A percentile compares a stretch with the other conserved stretches of the same genome.
Conservation (phyloP, 495 filamentous ascomycete genomes). For the Penicillium paradoxum region DNA sequence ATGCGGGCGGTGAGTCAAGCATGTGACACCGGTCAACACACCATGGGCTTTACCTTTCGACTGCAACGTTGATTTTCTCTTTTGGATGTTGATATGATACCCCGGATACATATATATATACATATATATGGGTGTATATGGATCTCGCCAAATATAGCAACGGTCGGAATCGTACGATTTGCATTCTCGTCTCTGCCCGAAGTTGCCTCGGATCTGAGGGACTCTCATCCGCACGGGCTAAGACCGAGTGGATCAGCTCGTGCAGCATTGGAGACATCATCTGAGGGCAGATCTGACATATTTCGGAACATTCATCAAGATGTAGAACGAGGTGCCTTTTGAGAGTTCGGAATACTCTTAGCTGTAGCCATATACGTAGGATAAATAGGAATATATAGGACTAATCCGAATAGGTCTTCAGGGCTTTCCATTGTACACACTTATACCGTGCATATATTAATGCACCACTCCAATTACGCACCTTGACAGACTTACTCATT, state of each 20-base stretch:
- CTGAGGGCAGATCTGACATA: background rate
- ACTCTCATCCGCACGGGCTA: background rate
- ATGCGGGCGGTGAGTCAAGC: slow-evolving; percentile 10
- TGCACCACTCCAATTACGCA: background rate
- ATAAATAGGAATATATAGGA: background rate
- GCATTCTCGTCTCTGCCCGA: background rate
- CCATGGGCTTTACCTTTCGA: background rate
- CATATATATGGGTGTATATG: background rate
- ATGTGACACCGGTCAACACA: slow-evolving; percentile 5
- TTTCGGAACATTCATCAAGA: background rate
- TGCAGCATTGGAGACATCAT: background rate
- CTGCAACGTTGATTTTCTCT: background rate
- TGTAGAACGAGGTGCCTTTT: background rate
- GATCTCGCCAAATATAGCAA: background rate
- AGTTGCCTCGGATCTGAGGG: background rate
- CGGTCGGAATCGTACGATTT: background rate
- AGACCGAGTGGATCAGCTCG: background rate
- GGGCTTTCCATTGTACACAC: background rate
- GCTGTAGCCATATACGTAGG: no score
- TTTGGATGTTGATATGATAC: background rate
- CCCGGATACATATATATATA: no score
- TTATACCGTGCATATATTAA: background rate
- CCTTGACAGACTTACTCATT: no score
- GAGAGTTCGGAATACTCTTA: no score
- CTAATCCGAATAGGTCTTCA: background rate